Evolutionary conservation across 208 protist genomes (phyloP), one percentile per base, ranked within the genome.

Genomic region (Crithidia brevicula): DNA sequence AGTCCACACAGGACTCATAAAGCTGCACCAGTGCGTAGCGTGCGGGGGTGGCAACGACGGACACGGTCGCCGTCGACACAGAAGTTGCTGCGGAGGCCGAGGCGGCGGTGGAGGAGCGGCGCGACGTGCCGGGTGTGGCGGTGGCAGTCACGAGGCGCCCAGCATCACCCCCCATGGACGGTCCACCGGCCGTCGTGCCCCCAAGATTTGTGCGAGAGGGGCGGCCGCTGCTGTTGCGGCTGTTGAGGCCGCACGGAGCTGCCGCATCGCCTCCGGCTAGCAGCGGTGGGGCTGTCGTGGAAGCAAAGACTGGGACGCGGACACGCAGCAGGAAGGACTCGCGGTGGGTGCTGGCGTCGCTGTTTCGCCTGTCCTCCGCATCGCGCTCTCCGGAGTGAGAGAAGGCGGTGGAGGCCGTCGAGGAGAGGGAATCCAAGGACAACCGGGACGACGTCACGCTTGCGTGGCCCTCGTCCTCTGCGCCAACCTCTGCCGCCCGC

Each of bases 1-100:
- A 72, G 16, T 68, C 69, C 8, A 69, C 25, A 33, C 77, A 67
- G 25, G 67, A 33, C 36, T 90, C 78, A 33, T 74, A 74, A 49
- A 90, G 53, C 47, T 85, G 80, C 52, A 82, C 56, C 4, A 75
- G 30, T 5, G 74, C 65, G 72, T 75, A 83, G 43, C 78, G 78
- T 0, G 72, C 46, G 3, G 78, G 78, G 0, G 67, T 77, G 23
- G 78, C 68, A 22, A 83, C 43, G 16, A 79, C 72, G 1, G 72
- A 68, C 11, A 79, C 56, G 3, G 65, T 62, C 16, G 50, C 45
- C 10, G 2, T 7, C 36, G 4, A 6, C 23, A 42, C 8, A 18
- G 30, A 45, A 23, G 0, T 11, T 27, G 3, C 33, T 7, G n/a
- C 28, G 3, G 22, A 13, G 7, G 16, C 43, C n/a, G n/a, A n/a